These are phyloP conservation scores for Aspergillus spinulosporus DNA, from an alignment of 2,329 filamentous ascomycete species.

Conservation along the genomic window DNA sequence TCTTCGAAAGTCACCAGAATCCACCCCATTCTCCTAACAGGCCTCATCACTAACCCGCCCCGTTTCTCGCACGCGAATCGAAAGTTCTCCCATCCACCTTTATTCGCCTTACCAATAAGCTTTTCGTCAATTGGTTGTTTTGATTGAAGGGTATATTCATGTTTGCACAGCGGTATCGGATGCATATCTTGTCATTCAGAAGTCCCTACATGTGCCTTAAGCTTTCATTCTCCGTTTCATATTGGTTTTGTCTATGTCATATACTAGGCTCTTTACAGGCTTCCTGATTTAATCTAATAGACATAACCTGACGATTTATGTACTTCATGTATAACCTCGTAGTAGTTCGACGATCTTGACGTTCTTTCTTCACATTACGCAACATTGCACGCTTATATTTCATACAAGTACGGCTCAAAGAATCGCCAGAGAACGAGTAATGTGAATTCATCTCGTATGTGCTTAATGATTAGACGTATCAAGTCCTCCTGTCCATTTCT, in stretches of 20 bases:
- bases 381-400: not conserved
- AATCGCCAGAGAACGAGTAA: not conserved
- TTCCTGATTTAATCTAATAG: not conserved
- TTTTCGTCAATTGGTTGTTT: not conserved
- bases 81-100: not conserved
- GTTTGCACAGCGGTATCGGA: not conserved
- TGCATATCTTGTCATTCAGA: not conserved
- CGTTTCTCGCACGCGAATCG: not conserved
- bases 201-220: not conserved
- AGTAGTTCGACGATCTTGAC: not conserved
- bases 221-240: not conserved
- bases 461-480: not conserved
- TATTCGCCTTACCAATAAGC: not conserved
- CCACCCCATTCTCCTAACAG: conserved; percentile 20
- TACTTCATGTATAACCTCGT: not conserved
- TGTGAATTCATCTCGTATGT: not conserved
- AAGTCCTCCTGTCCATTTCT: not conserved
- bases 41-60: conserved; percentile 3
- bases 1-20: conserved; percentile 71
- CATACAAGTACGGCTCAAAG: not conserved
- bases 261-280: conserved; percentile 1
- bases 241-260: conserved; percentile 4
- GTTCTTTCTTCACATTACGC: not conserved
- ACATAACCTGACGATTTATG: not conserved
- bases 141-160: not conserved